Base-by-base conservation (phyloP, 2,329 filamentous ascomycete genomes). In the Penicillium sp. region DNA sequence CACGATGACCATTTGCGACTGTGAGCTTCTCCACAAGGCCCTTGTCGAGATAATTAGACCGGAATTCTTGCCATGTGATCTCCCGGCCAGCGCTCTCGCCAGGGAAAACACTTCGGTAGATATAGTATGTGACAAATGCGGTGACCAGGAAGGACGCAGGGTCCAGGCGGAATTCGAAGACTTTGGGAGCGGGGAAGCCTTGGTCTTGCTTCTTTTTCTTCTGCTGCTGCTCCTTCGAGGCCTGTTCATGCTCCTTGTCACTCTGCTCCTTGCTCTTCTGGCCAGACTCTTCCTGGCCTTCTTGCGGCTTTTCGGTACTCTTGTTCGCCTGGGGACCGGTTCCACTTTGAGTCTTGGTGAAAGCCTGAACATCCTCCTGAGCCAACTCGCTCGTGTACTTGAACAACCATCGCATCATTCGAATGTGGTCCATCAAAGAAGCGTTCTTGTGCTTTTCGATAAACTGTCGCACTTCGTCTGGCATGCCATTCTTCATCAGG, bases 41-140 rank as follows among this genome's bases (percentile, higher is more conserved):
- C 76, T 95, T 96, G 72, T 96, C 90, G 51, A 98, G 77, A 76
- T 95, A 97, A 29, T 89, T 93, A 59, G 83, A 90, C 54, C 88
- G 79, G 73, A 98, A 88, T 72, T 98, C 93, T 72, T 98, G 90
- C 88, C 90, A 98, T 47, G 93, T 97, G 50, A 98, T 96, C 66
- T 98, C 91, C 62, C 83, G 77, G 47, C 74, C 76, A 53, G 43
- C 32, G n/a, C 76, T 78, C 54, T 86, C 83, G 18, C 79, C 78
- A 3, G 84, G 84, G 49, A 88, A 78, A 48, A 91, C 72, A 54
- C 80, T 76, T 47, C 78, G 74, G 67, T 82, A 85, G 41, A 83
- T 65, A 47, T 86, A 73, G 63, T 83, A 86, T 9, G 80, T 73
- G 32, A 84, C 68, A 57, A 87, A 77, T 13, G 78, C 70, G 28